phyloP scores from a whole-genome alignment of 768 basidiomycete species.

The Suillus lakei region DNA sequence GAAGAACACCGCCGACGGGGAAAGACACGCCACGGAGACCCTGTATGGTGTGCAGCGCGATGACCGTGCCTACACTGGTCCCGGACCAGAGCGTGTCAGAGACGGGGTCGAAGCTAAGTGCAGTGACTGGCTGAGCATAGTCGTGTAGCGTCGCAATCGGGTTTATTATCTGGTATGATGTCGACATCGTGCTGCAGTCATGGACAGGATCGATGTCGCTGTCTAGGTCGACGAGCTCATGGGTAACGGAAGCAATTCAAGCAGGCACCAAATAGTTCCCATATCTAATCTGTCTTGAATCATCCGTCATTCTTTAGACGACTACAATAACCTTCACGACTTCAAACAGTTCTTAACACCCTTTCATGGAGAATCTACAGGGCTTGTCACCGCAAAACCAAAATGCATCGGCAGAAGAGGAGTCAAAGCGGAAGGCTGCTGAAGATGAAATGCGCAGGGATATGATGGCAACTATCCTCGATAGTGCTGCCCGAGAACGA shows the following conservation, averaged over 20 bases:
- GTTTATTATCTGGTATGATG: slow-evolving; percentile 23
- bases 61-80: slow-evolving; percentile 68
- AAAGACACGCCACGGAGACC: slow-evolving; percentile 75
- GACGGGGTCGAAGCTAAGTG: slow-evolving; percentile 88
- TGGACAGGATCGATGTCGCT: background rate
- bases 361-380: slow-evolving; percentile 29
- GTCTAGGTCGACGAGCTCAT: background rate
- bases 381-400: slow-evolving; percentile 31
- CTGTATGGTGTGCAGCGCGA: slow-evolving; percentile 66
- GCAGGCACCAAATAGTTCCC: slow-evolving; percentile 5
- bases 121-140: slow-evolving; percentile 58
- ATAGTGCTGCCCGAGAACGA: slow-evolving; percentile 79
- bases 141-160: slow-evolving; percentile 20
- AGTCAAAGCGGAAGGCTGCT: slow-evolving; percentile 57
- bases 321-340: background rate
- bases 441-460: slow-evolving; percentile 82
- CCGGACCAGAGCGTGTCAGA: slow-evolving; percentile 93
- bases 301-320: no score
- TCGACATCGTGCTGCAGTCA: slow-evolving; percentile 15
- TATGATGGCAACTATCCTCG: slow-evolving; percentile 78
- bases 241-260: background rate
- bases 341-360: background rate
- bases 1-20: slow-evolving; percentile 67
- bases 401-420: slow-evolving; percentile 56
- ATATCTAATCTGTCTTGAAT: background rate